Percentiles rank a stretch among this genome's conserved stretches.
Conservation (phyloP, 2,329 filamentous ascomycete species). For the Aureobasidium sp. region DNA sequence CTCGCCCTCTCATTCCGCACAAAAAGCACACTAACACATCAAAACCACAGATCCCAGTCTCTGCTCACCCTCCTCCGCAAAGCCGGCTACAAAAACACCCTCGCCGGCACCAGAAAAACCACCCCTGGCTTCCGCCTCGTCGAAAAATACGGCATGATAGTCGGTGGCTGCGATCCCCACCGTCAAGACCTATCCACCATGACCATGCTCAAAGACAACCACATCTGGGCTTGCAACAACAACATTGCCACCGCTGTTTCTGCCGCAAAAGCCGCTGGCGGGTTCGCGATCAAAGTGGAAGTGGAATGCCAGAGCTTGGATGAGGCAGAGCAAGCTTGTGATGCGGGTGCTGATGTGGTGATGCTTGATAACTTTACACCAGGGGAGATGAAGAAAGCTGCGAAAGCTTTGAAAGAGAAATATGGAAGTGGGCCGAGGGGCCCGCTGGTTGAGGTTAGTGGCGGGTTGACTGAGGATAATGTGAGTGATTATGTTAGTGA, state of each 20-base stretch:
- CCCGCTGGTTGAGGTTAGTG: constrained; percentile 86
- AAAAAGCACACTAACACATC: not conserved
- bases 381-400: constrained; percentile 68
- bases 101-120: constrained; percentile 96
- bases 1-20: not conserved
- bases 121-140: constrained; percentile 92
- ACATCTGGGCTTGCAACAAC: constrained; percentile 79
- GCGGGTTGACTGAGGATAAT: constrained; percentile 79
- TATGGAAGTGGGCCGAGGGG: constrained; percentile 61
- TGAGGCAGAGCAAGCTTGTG: constrained; percentile 87
- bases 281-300: constrained; percentile 90
- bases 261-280: constrained; percentile 75
- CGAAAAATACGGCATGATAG: constrained; percentile 96
- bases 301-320: constrained; percentile 86
- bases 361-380: constrained; percentile 96
- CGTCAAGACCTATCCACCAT: constrained; percentile 81
- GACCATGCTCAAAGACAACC: constrained; percentile 99
- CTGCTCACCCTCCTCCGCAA: constrained; percentile 47
- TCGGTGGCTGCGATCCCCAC: constrained; percentile 87
- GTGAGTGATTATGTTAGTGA: constrained; percentile 67
- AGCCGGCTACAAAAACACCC: constrained; percentile 68
- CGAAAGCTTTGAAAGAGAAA: constrained; percentile 66
- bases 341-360: constrained; percentile 84
- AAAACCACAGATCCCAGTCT: constrained; percentile 32
- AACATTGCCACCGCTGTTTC: constrained; percentile 80